A percentile compares a stretch with the other conserved stretches of the same genome.
Evolutionary conservation across 331 rosid genomes (phyloP).

Genomic region (Saraca asoca): DNA sequence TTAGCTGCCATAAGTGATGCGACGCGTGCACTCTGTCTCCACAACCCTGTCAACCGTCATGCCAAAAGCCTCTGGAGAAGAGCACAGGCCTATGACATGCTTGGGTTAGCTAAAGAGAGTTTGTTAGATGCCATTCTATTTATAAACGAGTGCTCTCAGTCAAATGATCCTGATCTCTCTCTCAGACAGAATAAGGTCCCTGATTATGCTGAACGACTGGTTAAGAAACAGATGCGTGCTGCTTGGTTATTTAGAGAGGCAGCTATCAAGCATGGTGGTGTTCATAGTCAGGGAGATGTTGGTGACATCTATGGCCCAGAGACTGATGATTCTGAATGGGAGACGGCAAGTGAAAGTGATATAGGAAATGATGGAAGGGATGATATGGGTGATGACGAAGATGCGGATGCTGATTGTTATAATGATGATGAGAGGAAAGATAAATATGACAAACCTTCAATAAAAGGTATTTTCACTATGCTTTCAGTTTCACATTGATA

Average conservation of each 20-base stretch:
- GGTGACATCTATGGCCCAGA: constrained; percentile 81
- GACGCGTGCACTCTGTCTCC: constrained; percentile 92
- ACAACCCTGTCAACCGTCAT: constrained; percentile 89
- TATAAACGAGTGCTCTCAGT: constrained; percentile 96
- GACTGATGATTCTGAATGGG: constrained; percentile 97
- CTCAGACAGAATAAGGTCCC: constrained; percentile 92
- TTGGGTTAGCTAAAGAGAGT: constrained; percentile 92
- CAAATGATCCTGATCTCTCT: constrained; percentile 93
- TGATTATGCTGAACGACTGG: constrained; percentile 91
- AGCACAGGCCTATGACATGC: constrained; percentile 99
- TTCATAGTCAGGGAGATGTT: constrained; percentile 81
- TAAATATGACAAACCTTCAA: constrained; percentile 64
- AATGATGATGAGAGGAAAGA: constrained; percentile 72
- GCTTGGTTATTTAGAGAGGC: constrained; percentile 98
- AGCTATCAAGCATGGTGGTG: constrained; percentile 87
- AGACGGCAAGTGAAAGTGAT: constrained; percentile 98
- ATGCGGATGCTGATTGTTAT: constrained; percentile 75
- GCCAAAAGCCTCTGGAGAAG: constrained; percentile 99
- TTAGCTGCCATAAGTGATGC: constrained; percentile 96
- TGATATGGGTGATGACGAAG: constrained; percentile 75
- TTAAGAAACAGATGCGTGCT: constrained; percentile 96
- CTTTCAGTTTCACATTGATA: constrained; percentile 3
- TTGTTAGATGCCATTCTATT: constrained; percentile 90
- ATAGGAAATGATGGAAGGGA: constrained; percentile 89
- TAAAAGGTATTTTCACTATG: constrained; percentile 60